phyloP scores from a whole-genome alignment of 2,329 filamentous ascomycete genomes.

The Paraphoma sp. region DNA sequence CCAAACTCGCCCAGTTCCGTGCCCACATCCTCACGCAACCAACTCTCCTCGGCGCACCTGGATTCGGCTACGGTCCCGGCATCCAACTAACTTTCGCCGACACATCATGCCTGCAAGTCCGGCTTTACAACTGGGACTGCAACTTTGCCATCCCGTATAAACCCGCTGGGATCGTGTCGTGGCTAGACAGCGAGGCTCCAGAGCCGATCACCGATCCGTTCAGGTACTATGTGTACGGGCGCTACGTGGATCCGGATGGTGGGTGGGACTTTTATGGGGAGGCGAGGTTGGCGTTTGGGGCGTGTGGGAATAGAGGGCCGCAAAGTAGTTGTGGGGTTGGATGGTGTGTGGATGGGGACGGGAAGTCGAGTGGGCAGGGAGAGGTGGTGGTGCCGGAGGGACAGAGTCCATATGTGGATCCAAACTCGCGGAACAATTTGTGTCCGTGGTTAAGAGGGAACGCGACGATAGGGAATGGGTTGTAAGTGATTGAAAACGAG shows the following conservation, averaged over 20 bases:
- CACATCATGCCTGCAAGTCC: constrained; percentile 7
- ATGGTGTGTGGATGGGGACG: constrained; percentile 4
- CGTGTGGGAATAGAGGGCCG: constrained; percentile 10
- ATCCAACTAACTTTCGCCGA: constrained; percentile 8
- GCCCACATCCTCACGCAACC: constrained; percentile 5
- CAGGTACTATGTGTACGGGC: constrained; percentile 2
- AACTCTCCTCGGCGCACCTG: background rate
- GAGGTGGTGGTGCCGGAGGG: constrained; percentile 2
- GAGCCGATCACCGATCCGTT: background rate
- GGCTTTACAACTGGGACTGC: constrained; percentile 13
- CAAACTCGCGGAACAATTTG: constrained; percentile 5
- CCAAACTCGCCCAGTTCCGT: constrained; percentile 1
- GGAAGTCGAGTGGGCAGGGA: background rate
- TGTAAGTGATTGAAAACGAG: no score
- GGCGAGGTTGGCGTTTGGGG: constrained; percentile 7
- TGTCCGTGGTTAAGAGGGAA: constrained; percentile 10
- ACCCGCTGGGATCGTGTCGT: constrained; percentile 1
- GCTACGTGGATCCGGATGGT: constrained; percentile 10
- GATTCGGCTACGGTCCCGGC: background rate
- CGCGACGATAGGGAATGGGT: background rate
- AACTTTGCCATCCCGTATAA: constrained; percentile 7
- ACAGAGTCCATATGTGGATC: constrained; percentile 7
- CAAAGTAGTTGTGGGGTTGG: constrained; percentile 6
- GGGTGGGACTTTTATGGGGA: constrained; percentile 8
- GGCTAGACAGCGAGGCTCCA: background rate